These are phyloP conservation scores for Leishmania gerbilli DNA, from an alignment of 208 protist species.

Conservation along the genomic window DNA sequence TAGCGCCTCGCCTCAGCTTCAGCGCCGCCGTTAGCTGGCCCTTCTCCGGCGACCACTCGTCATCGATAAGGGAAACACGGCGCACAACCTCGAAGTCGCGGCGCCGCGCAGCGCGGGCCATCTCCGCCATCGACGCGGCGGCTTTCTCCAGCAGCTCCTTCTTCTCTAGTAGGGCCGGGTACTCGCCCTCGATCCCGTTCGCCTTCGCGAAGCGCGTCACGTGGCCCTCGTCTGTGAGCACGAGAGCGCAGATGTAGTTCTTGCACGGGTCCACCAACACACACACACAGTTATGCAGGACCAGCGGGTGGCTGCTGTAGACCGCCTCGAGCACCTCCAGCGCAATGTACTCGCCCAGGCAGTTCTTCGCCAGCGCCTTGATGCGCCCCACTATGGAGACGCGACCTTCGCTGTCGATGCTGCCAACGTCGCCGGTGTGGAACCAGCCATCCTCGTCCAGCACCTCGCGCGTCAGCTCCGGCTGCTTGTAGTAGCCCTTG, in stretches of 20 bases:
- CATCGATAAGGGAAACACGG: conserved; percentile 45
- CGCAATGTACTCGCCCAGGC: conserved; percentile 93
- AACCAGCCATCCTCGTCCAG: conserved; percentile 88
- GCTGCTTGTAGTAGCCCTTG: conserved; percentile 92
- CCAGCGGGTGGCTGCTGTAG: conserved; percentile 58
- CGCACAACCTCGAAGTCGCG: conserved; percentile 58
- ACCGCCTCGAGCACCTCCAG: conserved; percentile 82
- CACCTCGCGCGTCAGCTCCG: conserved; percentile 81
- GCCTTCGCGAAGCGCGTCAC: conserved; percentile 47
- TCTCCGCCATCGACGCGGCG: conserved; percentile 38
- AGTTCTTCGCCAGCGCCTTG: conserved; percentile 93
- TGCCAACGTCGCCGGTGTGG: conserved; percentile 88
- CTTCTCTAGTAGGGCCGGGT: conserved; percentile 38
- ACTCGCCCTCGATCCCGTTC: conserved; percentile 35
- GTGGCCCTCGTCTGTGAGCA: conserved; percentile 45
- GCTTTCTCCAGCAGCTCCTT: conserved; percentile 27
- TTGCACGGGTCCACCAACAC: conserved; percentile 75
- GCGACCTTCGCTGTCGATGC: conserved; percentile 40
- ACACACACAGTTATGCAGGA: conserved; percentile 70
- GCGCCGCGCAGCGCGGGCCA: conserved; percentile 36
- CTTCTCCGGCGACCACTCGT: conserved; percentile 87
- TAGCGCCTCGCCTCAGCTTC: conserved; percentile 64
- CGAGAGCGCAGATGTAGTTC: conserved; percentile 54
- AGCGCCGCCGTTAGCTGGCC: conserved; percentile 71
- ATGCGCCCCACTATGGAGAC: conserved; percentile 85